Conservation (phyloP, 257 asterid genomes). For the Plantago ovata region DNA sequence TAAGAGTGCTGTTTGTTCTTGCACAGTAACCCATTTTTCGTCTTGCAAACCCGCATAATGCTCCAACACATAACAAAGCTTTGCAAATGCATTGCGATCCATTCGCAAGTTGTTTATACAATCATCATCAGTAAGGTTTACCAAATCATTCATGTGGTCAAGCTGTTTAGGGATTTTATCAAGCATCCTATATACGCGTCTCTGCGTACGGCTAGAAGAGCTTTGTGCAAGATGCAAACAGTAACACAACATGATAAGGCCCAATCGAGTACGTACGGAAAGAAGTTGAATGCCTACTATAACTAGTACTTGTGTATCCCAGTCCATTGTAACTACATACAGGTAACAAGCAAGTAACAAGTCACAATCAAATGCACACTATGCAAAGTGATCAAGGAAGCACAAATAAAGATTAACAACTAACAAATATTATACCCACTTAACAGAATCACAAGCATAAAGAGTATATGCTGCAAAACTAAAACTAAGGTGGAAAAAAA, state of each 20-base stretch:
- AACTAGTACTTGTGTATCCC: too few species aligned
- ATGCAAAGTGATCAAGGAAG: too few species aligned
- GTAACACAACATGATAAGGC: background rate
- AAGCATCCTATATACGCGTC: background rate
- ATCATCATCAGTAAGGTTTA: background rate
- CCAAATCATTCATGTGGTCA: background rate
- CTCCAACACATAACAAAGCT: background rate
- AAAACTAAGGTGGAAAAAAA: too few species aligned
- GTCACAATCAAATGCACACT: too few species aligned
- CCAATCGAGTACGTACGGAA: background rate
- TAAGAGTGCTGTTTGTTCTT: background rate
- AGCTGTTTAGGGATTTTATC: background rate
- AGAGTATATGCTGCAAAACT: too few species aligned
- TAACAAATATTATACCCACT: too few species aligned
- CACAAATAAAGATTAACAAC: too few species aligned
- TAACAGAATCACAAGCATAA: too few species aligned
- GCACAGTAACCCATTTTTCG: too few species aligned
- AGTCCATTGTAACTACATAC: too few species aligned
- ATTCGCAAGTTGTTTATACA: background rate
- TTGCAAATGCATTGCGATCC: background rate
- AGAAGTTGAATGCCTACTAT: background rate
- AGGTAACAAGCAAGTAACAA: too few species aligned
- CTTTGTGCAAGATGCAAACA: background rate
- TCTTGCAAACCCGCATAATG: background rate
- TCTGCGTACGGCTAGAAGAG: background rate